Percentiles rank a stretch among this genome's conserved stretches.
Evolutionary conservation across 495 filamentous ascomycete genomes (phyloP).

Genomic region (Penicillium canescens): DNA sequence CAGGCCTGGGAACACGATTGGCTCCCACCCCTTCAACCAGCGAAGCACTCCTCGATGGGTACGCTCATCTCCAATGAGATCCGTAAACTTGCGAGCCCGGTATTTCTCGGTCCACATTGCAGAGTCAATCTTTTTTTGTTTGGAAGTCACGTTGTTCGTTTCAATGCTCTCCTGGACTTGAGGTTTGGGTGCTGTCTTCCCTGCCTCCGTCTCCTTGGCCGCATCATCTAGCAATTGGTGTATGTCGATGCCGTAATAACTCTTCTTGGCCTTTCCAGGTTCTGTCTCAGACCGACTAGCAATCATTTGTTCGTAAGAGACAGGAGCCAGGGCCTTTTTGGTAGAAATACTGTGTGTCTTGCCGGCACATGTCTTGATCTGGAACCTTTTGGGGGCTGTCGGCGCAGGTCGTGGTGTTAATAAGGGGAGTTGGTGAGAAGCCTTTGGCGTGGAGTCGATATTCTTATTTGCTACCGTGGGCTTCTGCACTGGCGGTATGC

Average conservation of each 20-base stretch:
- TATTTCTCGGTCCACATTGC: slow-evolving; percentile 88
- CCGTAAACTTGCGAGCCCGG: slow-evolving; percentile 86
- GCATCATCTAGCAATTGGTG: slow-evolving; percentile 73
- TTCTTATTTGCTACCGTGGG: background rate
- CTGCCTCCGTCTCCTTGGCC: slow-evolving; percentile 47
- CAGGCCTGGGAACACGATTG: slow-evolving; percentile 80
- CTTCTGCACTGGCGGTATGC: slow-evolving; percentile 6
- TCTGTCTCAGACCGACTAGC: slow-evolving; percentile 67
- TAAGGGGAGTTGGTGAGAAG: slow-evolving; percentile 9
- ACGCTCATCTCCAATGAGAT: slow-evolving; percentile 90
- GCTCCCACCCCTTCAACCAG: slow-evolving; percentile 94
- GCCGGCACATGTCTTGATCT: slow-evolving; percentile 68
- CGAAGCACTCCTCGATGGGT: slow-evolving; percentile 89
- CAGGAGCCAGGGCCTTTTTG: slow-evolving; percentile 44
- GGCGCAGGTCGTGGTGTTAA: slow-evolving; percentile 14
- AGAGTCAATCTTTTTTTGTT: slow-evolving; percentile 37
- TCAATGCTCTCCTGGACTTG: slow-evolving; percentile 40
- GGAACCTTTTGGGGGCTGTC: slow-evolving; percentile 27
- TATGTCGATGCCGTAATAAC: slow-evolving; percentile 90
- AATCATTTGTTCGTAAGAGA: slow-evolving; percentile 68
- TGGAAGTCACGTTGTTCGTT: slow-evolving; percentile 32
- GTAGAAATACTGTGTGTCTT: slow-evolving; percentile 55
- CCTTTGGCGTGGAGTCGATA: background rate
- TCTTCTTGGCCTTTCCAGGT: slow-evolving; percentile 72
- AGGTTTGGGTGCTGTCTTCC: slow-evolving; percentile 9